These are phyloP conservation scores for Hypoxylon lenormandii DNA, from an alignment of 495 filamentous ascomycete genomes.

Conservation along the genomic window DNA sequence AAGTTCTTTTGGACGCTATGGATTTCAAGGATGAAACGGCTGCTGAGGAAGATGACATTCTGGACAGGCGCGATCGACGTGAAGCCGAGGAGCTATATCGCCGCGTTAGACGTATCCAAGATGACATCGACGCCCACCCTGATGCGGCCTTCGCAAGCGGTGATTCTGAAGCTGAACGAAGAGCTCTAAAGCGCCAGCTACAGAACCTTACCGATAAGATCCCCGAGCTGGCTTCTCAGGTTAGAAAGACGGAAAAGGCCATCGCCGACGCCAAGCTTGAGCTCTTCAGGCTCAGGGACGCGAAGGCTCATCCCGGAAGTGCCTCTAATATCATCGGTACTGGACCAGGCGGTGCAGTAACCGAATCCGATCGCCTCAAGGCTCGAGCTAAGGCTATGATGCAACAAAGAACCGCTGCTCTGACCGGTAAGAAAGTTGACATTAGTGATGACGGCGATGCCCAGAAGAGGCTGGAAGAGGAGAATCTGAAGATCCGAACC, in stretches of 20 bases:
- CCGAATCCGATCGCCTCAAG: conserved; percentile 93
- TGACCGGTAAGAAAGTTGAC: conserved; percentile 83
- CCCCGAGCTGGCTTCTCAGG: conserved; percentile 89
- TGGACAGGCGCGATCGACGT: conserved; percentile 88
- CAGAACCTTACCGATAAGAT: conserved; percentile 89
- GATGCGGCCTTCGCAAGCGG: conserved; percentile 76
- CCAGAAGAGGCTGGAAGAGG: conserved; percentile 85
- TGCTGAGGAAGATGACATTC: conserved; percentile 88
- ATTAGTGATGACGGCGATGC: conserved; percentile 77
- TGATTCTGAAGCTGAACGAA: conserved; percentile 86
- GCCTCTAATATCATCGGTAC: conserved; percentile 89
- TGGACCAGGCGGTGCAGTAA: conserved; percentile 89
- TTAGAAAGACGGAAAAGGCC: conserved; percentile 87
- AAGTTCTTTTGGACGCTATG: conserved; percentile 94
- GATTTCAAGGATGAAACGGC: conserved; percentile 94
- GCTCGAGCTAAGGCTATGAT: conserved; percentile 96
- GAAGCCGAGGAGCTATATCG: conserved; percentile 95
- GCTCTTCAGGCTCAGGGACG: conserved; percentile 91
- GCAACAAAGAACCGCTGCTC: conserved; percentile 93
- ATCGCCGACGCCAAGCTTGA: conserved; percentile 95
- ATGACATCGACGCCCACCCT: conserved; percentile 94
- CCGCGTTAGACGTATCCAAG: conserved; percentile 91
- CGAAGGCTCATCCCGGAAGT: conserved; percentile 87
- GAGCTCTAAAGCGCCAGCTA: conserved; percentile 86
- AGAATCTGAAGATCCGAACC: conserved; percentile 79